Evolutionary conservation across 805 yeast genomes (phyloP), one percentile per base, ranked within the genome.

Genomic region (Alloascoidea africana): DNA sequence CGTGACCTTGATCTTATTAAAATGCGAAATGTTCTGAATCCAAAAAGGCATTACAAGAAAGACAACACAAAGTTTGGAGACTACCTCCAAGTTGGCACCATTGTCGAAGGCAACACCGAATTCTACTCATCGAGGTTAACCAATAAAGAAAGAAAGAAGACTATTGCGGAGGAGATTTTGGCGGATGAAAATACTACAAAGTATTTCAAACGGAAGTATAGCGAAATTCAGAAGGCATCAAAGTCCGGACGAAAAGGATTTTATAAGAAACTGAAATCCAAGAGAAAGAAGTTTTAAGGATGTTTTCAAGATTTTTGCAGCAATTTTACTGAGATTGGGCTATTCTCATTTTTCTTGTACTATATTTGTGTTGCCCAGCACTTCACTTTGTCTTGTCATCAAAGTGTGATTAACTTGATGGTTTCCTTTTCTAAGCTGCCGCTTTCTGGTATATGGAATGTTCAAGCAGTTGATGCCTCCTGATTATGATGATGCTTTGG

Each of bases 1-100:
- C 66, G 94, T 41, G 97, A 91, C 54, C 53, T 91, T 47, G 63
- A 74, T 50, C 59, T 91, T 13, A 64, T 91, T 42, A 77, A 84
- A 51, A 83, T 89, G 61, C 74, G 98, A 58, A 79, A 81, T 39
- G 95, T 86, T 5, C 65, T 91, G 43, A 97, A 91, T 53, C 97
- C 96, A 4, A 91, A 91, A 59, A 71, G 96, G 48, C 95, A 85
- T 58, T 91, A 91, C 59, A 85, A 83, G 58, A 84, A 83, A 54
- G 75, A 75, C 43, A 79, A 86, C 80, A 48, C 48, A 19, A 67
- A 65, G 36, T 65, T 68, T 4, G 89, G 94, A 35, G 83, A 81
- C 49, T 73, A 66, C 45, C 86, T 91, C 54, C 91, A 89, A 41
- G 70, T 82, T 47, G 98, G 98, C 13, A 86, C 96, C 0, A 71